Conservation (phyloP, 306 rosid species). For the Vicia villosa region DNA sequence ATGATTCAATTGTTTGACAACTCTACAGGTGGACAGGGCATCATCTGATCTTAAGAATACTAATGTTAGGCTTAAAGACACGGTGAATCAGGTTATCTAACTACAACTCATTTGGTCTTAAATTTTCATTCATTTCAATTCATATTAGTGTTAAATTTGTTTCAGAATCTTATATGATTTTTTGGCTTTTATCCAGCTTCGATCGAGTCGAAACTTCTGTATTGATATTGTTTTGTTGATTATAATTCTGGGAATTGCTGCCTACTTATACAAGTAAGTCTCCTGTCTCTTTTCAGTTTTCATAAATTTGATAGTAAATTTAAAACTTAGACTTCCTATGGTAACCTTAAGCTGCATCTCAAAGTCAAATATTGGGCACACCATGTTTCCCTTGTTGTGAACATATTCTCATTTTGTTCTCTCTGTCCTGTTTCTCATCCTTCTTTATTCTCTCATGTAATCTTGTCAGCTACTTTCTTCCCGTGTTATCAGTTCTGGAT, state of each 20-base stretch:
- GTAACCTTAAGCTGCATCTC: background rate
- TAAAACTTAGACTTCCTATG: slow-evolving; percentile 2
- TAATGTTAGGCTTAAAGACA: slow-evolving; percentile 89
- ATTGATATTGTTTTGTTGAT: slow-evolving; percentile 87
- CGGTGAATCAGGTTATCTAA: slow-evolving; percentile 81
- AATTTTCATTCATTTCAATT: slow-evolving; percentile 7
- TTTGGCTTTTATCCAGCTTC: slow-evolving; percentile 65
- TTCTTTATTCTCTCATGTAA: slow-evolving; percentile 3
- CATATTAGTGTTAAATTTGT: slow-evolving; percentile 23
- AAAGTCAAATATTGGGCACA: slow-evolving; percentile 1
- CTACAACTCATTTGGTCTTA: slow-evolving; percentile 22
- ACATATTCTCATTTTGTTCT: slow-evolving; percentile 17
- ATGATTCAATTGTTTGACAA: slow-evolving; percentile 33
- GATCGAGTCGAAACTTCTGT: slow-evolving; percentile 97
- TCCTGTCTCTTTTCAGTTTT: slow-evolving; percentile 25
- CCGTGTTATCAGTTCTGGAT: background rate
- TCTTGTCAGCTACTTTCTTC: background rate
- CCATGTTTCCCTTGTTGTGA: background rate
- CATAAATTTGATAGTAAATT: slow-evolving; percentile 18
- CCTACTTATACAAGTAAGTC: slow-evolving; percentile 97
- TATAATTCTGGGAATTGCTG: slow-evolving; percentile 96
- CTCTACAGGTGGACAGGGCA: slow-evolving; percentile 85
- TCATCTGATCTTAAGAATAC: slow-evolving; percentile 94
- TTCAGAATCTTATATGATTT: slow-evolving; percentile 40
- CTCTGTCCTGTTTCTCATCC: slow-evolving; percentile 8